phyloP scores from a whole-genome alignment of 169 alveolate genomes.

The Eimeria sp. region DNA sequence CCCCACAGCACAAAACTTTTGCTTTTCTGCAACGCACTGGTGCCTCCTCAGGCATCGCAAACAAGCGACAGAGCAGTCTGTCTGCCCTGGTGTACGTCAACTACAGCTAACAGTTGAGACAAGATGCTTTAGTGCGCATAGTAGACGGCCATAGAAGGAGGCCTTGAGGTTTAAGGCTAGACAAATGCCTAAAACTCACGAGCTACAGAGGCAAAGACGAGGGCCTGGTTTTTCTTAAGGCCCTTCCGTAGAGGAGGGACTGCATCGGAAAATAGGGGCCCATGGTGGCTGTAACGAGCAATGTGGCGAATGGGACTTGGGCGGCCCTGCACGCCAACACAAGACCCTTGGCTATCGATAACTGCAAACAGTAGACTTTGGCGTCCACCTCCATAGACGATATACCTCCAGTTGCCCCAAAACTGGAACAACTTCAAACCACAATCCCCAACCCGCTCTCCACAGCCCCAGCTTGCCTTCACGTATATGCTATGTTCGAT shows the following conservation, averaged over 20 bases:
- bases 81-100: background rate
- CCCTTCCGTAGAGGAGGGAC: conserved; percentile 57
- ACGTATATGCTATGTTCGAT: conserved; percentile 64
- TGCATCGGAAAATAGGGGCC: conserved; percentile 75
- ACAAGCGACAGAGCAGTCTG: background rate
- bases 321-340: conserved; percentile 28
- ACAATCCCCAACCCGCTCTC: background rate
- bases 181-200: background rate
- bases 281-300: conserved; percentile 78
- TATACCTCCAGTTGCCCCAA: background rate
- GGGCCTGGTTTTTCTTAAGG: conserved; percentile 43
- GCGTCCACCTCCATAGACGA: background rate
- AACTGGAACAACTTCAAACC: background rate
- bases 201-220: conserved; percentile 75
- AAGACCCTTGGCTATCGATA: background rate
- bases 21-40: background rate
- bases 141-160: background rate
- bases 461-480: conserved; percentile 10
- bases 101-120: background rate
- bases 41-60: background rate
- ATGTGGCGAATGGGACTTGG: conserved; percentile 24
- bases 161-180: background rate
- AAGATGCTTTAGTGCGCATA: no score
- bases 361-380: background rate
- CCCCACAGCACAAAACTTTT: background rate